Evolutionary conservation across 1,284 basidiomycete species (phyloP).

Genomic region (Coniferiporia sulphurascens): DNA sequence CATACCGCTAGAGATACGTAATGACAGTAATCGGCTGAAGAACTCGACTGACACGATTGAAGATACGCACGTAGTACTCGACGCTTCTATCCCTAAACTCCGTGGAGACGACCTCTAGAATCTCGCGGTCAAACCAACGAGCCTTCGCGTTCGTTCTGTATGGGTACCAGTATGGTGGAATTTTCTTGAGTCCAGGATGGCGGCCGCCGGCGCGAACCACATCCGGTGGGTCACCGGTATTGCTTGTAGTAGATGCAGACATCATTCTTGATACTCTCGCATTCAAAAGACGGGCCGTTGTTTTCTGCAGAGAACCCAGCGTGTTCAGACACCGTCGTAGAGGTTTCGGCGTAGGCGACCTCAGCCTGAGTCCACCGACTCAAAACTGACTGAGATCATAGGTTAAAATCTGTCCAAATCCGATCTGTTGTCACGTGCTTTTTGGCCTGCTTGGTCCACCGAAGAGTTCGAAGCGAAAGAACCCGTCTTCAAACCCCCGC

Average conservation of each 20-base stretch:
- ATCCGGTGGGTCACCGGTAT: not conserved
- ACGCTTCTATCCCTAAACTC: slow-evolving; percentile 88
- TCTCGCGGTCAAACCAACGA: slow-evolving; percentile 81
- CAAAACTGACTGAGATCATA: too few relatives aligned
- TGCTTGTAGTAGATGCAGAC: not conserved
- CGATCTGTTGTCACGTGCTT: not conserved
- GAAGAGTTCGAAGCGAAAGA: too few relatives aligned
- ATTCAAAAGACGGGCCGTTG: not conserved
- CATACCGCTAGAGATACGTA: slow-evolving; percentile 62
- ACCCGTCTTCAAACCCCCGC: not conserved
- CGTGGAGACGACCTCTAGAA: slow-evolving; percentile 82
- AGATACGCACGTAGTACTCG: slow-evolving; percentile 81
- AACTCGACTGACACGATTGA: slow-evolving; percentile 4
- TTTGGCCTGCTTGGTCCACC: too few relatives aligned
- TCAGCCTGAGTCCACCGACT: too few relatives aligned
- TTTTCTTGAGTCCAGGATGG: slow-evolving; percentile 55
- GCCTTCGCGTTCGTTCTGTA: slow-evolving; percentile 91
- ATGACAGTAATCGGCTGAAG: slow-evolving; percentile 13
- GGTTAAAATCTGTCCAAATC: too few relatives aligned
- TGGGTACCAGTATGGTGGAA: slow-evolving; percentile 76
- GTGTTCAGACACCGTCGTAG: not conserved
- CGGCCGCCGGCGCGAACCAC: not conserved
- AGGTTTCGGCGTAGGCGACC: not conserved
- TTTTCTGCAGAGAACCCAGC: not conserved
- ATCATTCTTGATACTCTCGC: not conserved